phyloP scores from a whole-genome alignment of 805 yeast genomes.

The Brettanomyces custersianus region DNA sequence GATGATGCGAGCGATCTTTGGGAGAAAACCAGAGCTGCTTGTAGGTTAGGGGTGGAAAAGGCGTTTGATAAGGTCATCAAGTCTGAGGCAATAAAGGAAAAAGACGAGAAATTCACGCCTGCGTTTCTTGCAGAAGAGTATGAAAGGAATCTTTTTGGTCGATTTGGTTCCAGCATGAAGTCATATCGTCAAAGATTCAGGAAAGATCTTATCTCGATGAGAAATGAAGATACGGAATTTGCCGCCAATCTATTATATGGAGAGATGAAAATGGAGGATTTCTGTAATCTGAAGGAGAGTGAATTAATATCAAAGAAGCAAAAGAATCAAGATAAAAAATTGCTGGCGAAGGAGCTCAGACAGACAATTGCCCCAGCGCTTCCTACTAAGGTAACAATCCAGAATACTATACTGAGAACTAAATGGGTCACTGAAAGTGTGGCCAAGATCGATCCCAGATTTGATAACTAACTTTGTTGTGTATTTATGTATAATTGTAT shows the following conservation, averaged over 20 bases:
- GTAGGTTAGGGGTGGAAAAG: conserved; percentile 12
- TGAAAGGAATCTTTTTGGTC: conserved; percentile 16
- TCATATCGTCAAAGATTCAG: conserved; percentile 20
- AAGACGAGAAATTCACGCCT: conserved; percentile 1
- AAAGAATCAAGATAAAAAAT: conserved; percentile 18
- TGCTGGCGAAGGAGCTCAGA: conserved; percentile 22
- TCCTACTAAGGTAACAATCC: conserved; percentile 20
- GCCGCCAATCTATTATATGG: conserved; percentile 14
- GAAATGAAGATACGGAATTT: conserved; percentile 19
- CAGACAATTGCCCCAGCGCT: conserved; percentile 18
- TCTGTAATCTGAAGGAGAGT: conserved; percentile 12
- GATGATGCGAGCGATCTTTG: conserved; percentile 20
- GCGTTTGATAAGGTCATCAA: conserved; percentile 8
- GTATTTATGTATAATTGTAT: no score
- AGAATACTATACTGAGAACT: conserved; percentile 19
- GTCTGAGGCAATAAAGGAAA: conserved; percentile 3
- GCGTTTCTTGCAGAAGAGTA: conserved; percentile 13
- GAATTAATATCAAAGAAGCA: conserved; percentile 22
- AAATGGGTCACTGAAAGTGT: conserved; percentile 28
- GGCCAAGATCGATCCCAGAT: conserved; percentile 23
- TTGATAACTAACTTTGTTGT: conserved; percentile 10
- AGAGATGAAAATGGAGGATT: conserved; percentile 13
- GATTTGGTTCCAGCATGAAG: conserved; percentile 10
- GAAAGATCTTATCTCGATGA: conserved; percentile 24
- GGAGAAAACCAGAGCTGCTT: conserved; percentile 19